Evolutionary conservation across 345 rosid species (phyloP).

Genomic region (Sapria himalayana): DNA sequence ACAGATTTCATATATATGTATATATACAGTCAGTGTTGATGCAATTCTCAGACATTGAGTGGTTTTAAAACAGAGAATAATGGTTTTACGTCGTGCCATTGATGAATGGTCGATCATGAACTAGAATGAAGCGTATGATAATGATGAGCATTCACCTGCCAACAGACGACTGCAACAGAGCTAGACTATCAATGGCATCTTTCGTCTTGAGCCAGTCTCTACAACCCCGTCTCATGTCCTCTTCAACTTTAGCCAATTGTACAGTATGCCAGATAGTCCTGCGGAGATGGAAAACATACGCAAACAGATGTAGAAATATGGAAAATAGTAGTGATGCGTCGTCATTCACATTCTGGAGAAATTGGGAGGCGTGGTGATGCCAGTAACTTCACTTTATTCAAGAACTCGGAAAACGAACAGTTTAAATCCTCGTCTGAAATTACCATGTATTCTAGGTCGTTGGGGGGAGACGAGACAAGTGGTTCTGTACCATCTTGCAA

Average conservation of each 20-base stretch:
- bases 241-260: constrained; percentile 65
- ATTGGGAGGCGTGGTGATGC: constrained; percentile 10
- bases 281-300: too few relatives aligned
- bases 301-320: too few relatives aligned
- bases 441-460: constrained; percentile 8
- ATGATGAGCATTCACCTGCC: constrained; percentile 35
- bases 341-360: too few relatives aligned
- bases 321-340: too few relatives aligned
- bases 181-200: constrained; percentile 60
- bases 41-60: too few relatives aligned
- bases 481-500: constrained; percentile 57
- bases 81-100: too few relatives aligned
- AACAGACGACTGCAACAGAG: constrained; percentile 49
- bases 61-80: too few relatives aligned
- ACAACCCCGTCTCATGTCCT: constrained; percentile 23
- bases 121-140: too few relatives aligned
- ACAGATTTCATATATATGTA: too few relatives aligned
- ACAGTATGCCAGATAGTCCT: constrained; percentile 66
- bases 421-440: constrained; percentile 55
- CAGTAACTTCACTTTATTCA: constrained; percentile 42
- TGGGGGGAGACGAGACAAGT: constrained; percentile 14
- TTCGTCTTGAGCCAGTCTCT: constrained; percentile 32
- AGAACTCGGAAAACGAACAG: constrained; percentile 44
- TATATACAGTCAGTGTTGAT: too few relatives aligned
- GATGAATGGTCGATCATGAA: too few relatives aligned